A percentile compares a stretch with the other conserved stretches of the same genome.
These are phyloP conservation scores for Lumnitzera littorea DNA, from an alignment of 345 rosid species.

Conservation along the genomic window DNA sequence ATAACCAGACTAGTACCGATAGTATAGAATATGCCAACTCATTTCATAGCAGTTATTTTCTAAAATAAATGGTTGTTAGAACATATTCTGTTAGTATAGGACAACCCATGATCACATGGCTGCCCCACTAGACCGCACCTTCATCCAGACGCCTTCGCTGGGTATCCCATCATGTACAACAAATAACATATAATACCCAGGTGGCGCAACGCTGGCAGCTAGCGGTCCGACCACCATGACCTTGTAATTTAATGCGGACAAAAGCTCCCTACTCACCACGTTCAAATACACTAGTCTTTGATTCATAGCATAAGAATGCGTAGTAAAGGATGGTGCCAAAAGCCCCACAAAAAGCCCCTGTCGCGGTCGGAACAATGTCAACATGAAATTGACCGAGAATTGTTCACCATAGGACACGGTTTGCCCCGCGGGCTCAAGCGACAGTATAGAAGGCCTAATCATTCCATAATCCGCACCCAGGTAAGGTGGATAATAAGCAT, in stretches of 20 bases:
- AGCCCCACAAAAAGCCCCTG: constrained; percentile 28
- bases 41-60: no score
- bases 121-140: constrained; percentile 16
- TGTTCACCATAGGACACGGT: constrained; percentile 28
- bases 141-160: constrained; percentile 57
- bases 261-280: constrained; percentile 25
- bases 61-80: no score
- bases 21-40: no score
- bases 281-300: constrained; percentile 54
- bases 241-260: constrained; percentile 36
- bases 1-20: constrained; percentile 36
- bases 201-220: constrained; percentile 44
- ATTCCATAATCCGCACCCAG: constrained; percentile 28
- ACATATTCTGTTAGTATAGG: no score
- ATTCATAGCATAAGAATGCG: constrained; percentile 68
- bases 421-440: constrained; percentile 32
- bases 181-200: constrained; percentile 68
- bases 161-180: constrained; percentile 59
- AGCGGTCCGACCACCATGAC: constrained; percentile 40
- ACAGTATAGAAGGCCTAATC: constrained; percentile 48
- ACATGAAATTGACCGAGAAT: constrained; percentile 33
- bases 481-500: constrained; percentile 68
- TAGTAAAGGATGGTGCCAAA: constrained; percentile 52
- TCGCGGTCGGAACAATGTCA: constrained; percentile 17
- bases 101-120: neutral